Percentiles rank a stretch among this genome's conserved stretches.
These are phyloP conservation scores for Echria macrotheca DNA, from an alignment of 495 filamentous ascomycete species.

Conservation along the genomic window DNA sequence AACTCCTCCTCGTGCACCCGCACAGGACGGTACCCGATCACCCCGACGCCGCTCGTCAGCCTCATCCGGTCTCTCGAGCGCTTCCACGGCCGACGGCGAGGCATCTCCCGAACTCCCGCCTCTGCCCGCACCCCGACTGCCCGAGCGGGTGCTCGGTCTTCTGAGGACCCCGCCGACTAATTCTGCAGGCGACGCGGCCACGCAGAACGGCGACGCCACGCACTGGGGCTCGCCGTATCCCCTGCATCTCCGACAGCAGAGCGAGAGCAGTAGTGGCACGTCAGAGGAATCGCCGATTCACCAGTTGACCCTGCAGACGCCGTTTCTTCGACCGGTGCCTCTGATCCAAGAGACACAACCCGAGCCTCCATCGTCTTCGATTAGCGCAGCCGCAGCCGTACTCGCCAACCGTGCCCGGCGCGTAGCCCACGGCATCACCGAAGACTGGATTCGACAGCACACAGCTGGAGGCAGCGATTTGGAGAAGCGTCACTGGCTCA, in stretches of 20 bases:
- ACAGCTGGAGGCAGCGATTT: conserved; percentile 55
- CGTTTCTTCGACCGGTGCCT: conserved; percentile 47
- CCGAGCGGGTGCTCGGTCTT: conserved; percentile 41
- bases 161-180: conserved; percentile 45
- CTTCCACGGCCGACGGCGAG: conserved; percentile 49
- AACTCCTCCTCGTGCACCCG: conserved; percentile 48
- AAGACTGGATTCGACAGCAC: conserved; percentile 75
- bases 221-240: conserved; percentile 74
- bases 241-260: conserved; percentile 44
- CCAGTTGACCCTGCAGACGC: conserved; percentile 46
- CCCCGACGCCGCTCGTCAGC: conserved; percentile 25
- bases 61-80: conserved; percentile 46
- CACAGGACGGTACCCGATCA: conserved; percentile 40
- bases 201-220: conserved; percentile 51
- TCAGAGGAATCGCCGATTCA: conserved; percentile 50
- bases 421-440: conserved; percentile 57
- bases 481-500: conserved; percentile 67
- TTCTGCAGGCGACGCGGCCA: conserved; percentile 22
- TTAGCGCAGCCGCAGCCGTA: conserved; percentile 47
- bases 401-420: conserved; percentile 51
- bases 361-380: conserved; percentile 34
- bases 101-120: conserved; percentile 50
- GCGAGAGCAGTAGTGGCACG: conserved; percentile 47
- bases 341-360: conserved; percentile 28
- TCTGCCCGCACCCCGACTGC: conserved; percentile 43